Evolutionary conservation across 2,329 filamentous ascomycete genomes (phyloP).

Genomic region (Xylariaceae sp.): DNA sequence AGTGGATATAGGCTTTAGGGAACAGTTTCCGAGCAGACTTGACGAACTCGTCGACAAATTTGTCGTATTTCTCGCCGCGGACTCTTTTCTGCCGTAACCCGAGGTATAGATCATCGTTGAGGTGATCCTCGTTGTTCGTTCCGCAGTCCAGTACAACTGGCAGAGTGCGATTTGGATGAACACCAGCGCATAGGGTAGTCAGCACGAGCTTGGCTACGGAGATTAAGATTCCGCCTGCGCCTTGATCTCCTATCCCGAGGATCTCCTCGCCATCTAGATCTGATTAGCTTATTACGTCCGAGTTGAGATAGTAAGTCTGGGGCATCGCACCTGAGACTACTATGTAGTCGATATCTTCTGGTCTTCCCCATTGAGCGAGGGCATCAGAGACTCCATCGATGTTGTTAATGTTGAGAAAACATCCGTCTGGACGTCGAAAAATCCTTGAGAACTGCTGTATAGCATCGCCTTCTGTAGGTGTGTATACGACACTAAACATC

Average conservation of each 20-base stretch:
- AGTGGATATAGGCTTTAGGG: slow-evolving; percentile 80
- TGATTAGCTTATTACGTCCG: slow-evolving; percentile 14
- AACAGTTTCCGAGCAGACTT: slow-evolving; percentile 63
- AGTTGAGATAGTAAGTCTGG: neutral
- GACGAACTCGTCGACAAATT: slow-evolving; percentile 74
- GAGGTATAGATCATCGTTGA: slow-evolving; percentile 75
- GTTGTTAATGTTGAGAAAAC: slow-evolving; percentile 72
- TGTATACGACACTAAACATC: slow-evolving; percentile 90
- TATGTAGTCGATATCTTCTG: slow-evolving; percentile 81
- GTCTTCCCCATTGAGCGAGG: slow-evolving; percentile 62
- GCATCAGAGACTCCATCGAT: slow-evolving; percentile 61
- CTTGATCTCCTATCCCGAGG: slow-evolving; percentile 84
- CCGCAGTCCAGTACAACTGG: slow-evolving; percentile 84
- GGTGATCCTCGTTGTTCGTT: slow-evolving; percentile 72
- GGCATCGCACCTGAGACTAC: slow-evolving; percentile 67
- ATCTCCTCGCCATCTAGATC: slow-evolving; percentile 61
- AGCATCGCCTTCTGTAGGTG: slow-evolving; percentile 83
- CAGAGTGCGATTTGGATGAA: slow-evolving; percentile 73
- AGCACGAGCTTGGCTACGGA: slow-evolving; percentile 79
- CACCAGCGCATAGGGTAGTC: slow-evolving; percentile 80
- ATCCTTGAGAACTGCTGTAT: slow-evolving; percentile 79
- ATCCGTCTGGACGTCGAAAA: slow-evolving; percentile 75
- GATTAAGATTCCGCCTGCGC: slow-evolving; percentile 79
- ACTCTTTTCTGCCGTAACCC: slow-evolving; percentile 65
- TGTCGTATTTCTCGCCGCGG: slow-evolving; percentile 68